Evolutionary conservation across 2,329 filamentous ascomycete genomes (phyloP).

Genomic region (Claviceps citrina): DNA sequence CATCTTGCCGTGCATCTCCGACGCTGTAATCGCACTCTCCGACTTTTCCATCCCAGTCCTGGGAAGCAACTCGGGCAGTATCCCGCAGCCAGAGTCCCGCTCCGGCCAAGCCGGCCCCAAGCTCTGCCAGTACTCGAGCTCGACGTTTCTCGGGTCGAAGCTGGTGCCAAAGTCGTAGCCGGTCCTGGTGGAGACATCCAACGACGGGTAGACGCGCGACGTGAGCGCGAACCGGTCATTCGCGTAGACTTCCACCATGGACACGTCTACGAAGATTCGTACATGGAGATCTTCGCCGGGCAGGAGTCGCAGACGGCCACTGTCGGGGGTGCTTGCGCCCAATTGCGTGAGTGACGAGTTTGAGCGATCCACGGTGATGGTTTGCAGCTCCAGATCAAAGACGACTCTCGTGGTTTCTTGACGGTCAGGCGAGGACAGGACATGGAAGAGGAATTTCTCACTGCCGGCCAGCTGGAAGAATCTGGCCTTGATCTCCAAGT

Average conservation of each 20-base stretch:
- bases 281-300: constrained; percentile 10
- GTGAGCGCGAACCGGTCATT: constrained; percentile 12
- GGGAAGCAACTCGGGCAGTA: constrained; percentile 4
- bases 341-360: constrained; percentile 8
- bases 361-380: constrained; percentile 9
- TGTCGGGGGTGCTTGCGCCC: constrained; percentile 2
- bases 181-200: constrained; percentile 3
- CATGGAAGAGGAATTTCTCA: constrained; percentile 4
- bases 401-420: constrained; percentile 8
- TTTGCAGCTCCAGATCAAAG: constrained; percentile 8
- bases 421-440: constrained; percentile 4
- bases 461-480: constrained; percentile 2
- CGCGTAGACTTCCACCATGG: constrained; percentile 11
- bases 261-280: constrained; percentile 11
- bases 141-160: constrained; percentile 1
- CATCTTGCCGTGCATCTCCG: neutral
- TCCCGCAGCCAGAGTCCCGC: neutral
- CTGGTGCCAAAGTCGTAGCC: constrained; percentile 3
- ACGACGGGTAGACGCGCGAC: constrained; percentile 10
- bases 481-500: constrained; percentile 4
- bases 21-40: neutral
- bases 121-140: constrained; percentile 2
- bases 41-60: neutral
- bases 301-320: constrained; percentile 2
- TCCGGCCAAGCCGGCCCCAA: constrained; percentile 5